phyloP scores from a whole-genome alignment of 495 filamentous ascomycete species.

The Xylaria scruposa region DNA sequence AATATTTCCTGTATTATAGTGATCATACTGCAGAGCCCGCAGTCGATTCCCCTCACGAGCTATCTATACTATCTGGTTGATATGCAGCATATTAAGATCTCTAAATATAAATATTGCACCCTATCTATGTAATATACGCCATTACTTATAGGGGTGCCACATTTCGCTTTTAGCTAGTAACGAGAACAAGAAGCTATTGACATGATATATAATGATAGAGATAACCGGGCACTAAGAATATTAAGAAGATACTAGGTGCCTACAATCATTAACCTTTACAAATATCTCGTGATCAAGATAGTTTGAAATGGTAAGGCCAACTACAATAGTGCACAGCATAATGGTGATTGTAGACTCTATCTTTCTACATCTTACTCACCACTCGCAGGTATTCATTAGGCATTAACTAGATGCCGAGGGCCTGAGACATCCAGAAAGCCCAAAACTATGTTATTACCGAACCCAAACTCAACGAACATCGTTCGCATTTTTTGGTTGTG shows the following conservation, averaged over 20 bases:
- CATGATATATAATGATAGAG: background rate
- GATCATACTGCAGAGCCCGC: background rate
- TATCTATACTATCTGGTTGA: background rate
- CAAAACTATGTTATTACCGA: background rate
- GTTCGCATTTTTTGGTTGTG: background rate
- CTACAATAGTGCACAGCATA: too few species aligned
- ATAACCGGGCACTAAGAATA: background rate
- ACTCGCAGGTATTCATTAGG: background rate
- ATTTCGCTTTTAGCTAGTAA: background rate
- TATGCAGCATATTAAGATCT: background rate
- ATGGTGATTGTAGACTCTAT: background rate
- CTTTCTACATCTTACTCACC: background rate
- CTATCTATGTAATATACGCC: background rate
- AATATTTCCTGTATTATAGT: constrained; percentile 2
- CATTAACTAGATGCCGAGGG: background rate
- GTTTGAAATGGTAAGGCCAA: background rate
- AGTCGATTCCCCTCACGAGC: background rate
- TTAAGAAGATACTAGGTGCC: background rate
- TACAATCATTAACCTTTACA: background rate
- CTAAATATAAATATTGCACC: background rate
- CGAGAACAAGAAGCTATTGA: background rate
- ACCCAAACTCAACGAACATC: background rate
- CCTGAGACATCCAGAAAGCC: background rate
- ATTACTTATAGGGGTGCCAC: background rate
- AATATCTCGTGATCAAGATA: background rate